phyloP scores from a whole-genome alignment of 352 stramenopile genomes.

The Thraustochytrium striatum region DNA sequence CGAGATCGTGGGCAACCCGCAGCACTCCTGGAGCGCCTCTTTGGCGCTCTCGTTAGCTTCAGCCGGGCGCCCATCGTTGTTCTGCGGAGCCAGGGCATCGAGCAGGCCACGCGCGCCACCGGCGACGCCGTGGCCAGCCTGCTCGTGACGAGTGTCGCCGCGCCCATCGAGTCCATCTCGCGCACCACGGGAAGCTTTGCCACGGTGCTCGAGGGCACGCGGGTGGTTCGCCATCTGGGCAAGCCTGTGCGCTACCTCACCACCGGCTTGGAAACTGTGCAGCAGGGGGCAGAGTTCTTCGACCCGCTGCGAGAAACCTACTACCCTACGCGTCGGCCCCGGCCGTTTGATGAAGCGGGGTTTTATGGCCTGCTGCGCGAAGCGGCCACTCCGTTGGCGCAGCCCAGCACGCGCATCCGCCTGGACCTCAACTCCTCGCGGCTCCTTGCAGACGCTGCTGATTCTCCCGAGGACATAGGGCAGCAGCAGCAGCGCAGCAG shows the following conservation, averaged over 20 bases:
- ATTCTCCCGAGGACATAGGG: no score
- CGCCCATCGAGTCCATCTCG: background rate
- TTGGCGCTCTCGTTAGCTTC: background rate
- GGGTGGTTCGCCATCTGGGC: constrained; percentile 9
- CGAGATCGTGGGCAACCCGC: constrained; percentile 41
- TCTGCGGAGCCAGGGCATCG: constrained; percentile 1
- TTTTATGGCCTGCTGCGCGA: constrained; percentile 25
- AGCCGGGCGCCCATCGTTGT: background rate
- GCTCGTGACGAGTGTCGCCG: background rate
- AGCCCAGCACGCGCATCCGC: no score
- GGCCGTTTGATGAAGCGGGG: constrained; percentile 4
- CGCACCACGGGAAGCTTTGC: constrained; percentile 19
- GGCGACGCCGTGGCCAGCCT: constrained; percentile 21
- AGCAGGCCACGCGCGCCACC: background rate
- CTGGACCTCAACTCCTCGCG: no score
- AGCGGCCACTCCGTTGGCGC: no score
- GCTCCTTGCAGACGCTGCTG: no score
- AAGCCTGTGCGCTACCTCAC: background rate
- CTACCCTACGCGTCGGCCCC: background rate
- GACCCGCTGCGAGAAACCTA: background rate
- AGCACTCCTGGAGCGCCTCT: constrained; percentile 22
- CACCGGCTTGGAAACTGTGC: background rate
- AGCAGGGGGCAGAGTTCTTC: constrained; percentile 37
- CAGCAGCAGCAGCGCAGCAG: no score
- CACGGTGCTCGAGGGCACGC: constrained; percentile 23